phyloP scores from a whole-genome alignment of 139 green algal genomes.

The Volvox africanus region DNA sequence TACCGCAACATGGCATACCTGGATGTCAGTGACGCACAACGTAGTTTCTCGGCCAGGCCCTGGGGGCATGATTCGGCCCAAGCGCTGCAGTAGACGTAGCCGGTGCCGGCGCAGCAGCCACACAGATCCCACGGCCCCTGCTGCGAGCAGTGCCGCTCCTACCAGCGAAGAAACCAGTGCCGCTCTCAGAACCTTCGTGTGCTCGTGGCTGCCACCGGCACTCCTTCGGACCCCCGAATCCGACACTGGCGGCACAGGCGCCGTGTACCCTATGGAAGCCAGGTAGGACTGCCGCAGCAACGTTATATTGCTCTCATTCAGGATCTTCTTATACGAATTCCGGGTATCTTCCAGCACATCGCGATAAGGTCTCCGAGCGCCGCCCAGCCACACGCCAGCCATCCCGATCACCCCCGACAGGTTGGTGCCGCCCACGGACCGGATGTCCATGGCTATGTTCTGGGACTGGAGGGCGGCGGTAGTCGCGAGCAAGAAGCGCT shows the following conservation, averaged over 20 bases:
- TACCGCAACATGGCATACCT: neutral
- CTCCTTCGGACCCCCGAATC: neutral
- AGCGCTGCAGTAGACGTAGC: neutral
- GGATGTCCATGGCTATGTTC: neutral
- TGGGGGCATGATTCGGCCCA: neutral
- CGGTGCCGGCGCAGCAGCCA: neutral
- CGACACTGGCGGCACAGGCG: neutral
- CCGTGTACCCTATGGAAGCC: neutral
- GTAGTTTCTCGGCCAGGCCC: constrained; percentile 37
- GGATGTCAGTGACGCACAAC: constrained; percentile 48
- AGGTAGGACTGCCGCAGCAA: neutral
- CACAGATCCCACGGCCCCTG: neutral
- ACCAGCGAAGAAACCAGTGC: neutral
- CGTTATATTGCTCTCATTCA: too few relatives aligned
- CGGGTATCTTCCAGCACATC: neutral
- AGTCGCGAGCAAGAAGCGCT: neutral
- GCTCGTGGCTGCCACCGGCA: neutral
- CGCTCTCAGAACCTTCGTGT: neutral
- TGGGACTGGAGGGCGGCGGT: neutral
- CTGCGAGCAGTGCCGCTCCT: neutral
- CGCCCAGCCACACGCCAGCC: neutral
- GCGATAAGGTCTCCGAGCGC: neutral
- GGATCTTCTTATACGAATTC: neutral
- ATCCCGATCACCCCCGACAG: too few relatives aligned
- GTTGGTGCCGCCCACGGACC: neutral